Evolutionary conservation across 1,139 yeast species (phyloP).

Genomic region (Pneumocystis carinii): DNA sequence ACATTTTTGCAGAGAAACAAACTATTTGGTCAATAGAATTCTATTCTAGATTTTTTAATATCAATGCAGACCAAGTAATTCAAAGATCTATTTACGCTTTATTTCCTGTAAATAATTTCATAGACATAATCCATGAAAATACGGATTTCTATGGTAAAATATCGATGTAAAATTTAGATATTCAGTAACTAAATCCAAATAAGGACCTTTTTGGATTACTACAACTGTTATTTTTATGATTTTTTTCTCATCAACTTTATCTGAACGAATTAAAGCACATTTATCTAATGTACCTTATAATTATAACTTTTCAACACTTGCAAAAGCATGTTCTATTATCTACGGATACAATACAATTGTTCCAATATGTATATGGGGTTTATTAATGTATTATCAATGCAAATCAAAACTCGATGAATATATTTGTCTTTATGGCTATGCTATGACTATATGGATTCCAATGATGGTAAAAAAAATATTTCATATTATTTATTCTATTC

Average conservation of each 20-base stretch:
- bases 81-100: constrained; percentile 25
- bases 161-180: neutral
- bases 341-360: constrained; percentile 58
- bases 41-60: constrained; percentile 16
- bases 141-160: constrained; percentile 36
- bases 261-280: constrained; percentile 35
- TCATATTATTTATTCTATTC: neutral
- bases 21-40: constrained; percentile 15
- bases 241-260: constrained; percentile 56
- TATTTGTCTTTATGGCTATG: constrained; percentile 60
- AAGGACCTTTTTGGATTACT: constrained; percentile 76
- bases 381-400: constrained; percentile 30
- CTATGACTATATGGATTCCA: constrained; percentile 67
- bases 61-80: constrained; percentile 30
- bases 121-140: constrained; percentile 27
- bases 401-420: constrained; percentile 27
- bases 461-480: constrained; percentile 30
- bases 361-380: constrained; percentile 40
- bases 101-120: constrained; percentile 27
- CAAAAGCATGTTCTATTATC: constrained; percentile 49
- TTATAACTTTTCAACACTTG: constrained; percentile 46
- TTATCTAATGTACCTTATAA: constrained; percentile 34
- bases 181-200: neutral
- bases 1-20: constrained; percentile 10
- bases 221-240: constrained; percentile 59